Percentiles rank a stretch among this genome's conserved stretches.
These are phyloP conservation scores for Physcia stellaris DNA, from an alignment of 495 filamentous ascomycete genomes.

Conservation along the genomic window DNA sequence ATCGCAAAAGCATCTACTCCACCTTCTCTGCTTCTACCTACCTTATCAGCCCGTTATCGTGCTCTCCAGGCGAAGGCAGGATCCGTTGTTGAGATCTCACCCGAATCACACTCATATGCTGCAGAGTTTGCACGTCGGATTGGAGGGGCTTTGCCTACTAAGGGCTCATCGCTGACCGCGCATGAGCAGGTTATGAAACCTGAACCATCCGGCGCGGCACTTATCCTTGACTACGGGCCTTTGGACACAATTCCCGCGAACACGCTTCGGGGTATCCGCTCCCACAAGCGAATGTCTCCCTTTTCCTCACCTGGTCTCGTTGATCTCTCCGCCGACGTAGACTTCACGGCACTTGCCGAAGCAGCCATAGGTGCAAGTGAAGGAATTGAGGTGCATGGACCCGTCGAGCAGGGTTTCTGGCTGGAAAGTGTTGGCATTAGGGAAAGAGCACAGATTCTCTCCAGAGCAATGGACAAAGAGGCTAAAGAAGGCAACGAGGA, in stretches of 20 bases:
- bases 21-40: conserved; percentile 71
- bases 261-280: conserved; percentile 73
- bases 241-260: conserved; percentile 63
- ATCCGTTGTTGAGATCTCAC: conserved; percentile 75
- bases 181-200: conserved; percentile 29
- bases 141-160: conserved; percentile 36
- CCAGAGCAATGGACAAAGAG: conserved; percentile 27
- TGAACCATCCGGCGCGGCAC: conserved; percentile 61
- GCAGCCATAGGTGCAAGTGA: conserved; percentile 57
- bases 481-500: conserved; percentile 26
- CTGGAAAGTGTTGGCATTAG: conserved; percentile 64
- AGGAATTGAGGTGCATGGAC: conserved; percentile 83
- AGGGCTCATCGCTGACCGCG: conserved; percentile 2
- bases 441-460: conserved; percentile 59
- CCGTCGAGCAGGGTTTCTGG: conserved; percentile 75
- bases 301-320: conserved; percentile 65
- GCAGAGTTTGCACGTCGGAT: conserved; percentile 73
- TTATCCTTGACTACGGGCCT: conserved; percentile 92
- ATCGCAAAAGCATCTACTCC: conserved; percentile 59
- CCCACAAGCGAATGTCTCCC: conserved; percentile 59
- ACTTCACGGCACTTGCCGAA: conserved; percentile 77
- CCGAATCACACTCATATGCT: conserved; percentile 65
- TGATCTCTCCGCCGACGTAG: conserved; percentile 82
- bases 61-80: conserved; percentile 48
- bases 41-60: conserved; percentile 67